These are phyloP conservation scores for Allium fistulosum DNA, from an alignment of 106 monocot species.

Conservation along the genomic window DNA sequence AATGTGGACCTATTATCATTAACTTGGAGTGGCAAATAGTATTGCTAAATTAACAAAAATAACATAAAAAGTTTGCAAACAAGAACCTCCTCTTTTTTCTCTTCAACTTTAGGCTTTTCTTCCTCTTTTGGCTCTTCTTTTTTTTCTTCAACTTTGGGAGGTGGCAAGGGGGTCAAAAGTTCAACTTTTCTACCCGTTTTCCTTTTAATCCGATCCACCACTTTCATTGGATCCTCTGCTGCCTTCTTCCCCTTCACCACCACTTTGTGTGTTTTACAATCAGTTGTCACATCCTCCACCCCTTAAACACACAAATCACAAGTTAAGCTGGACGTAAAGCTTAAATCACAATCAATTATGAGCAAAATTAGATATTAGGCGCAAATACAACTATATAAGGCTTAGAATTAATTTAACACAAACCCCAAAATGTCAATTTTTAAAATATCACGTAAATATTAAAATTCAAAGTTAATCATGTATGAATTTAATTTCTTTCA, in stretches of 20 bases:
- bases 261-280: conserved; percentile 61
- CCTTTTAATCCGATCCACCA: conserved; percentile 70
- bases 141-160: conserved; percentile 20
- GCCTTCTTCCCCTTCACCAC: conserved; percentile 78
- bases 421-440: not conserved
- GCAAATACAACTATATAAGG: too few species aligned
- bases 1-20: too few species aligned
- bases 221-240: conserved; percentile 69
- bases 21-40: not conserved
- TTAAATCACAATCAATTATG: too few species aligned
- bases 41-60: not conserved
- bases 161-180: conserved; percentile 45
- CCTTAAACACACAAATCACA: conserved; percentile 23
- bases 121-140: conserved; percentile 30
- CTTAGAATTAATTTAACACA: too few species aligned
- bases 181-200: conserved; percentile 83
- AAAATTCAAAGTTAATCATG: not conserved
- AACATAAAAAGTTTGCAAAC: not conserved
- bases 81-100: conserved; percentile 65
- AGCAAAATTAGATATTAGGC: too few species aligned
- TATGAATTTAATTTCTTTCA: not conserved
- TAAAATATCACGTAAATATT: not conserved
- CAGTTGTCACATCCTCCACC: conserved; percentile 72
- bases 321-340: not conserved
- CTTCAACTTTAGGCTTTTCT: conserved; percentile 49